phyloP scores from a whole-genome alignment of 352 stramenopile genomes.

The Globisporangium mamillatum region DNA sequence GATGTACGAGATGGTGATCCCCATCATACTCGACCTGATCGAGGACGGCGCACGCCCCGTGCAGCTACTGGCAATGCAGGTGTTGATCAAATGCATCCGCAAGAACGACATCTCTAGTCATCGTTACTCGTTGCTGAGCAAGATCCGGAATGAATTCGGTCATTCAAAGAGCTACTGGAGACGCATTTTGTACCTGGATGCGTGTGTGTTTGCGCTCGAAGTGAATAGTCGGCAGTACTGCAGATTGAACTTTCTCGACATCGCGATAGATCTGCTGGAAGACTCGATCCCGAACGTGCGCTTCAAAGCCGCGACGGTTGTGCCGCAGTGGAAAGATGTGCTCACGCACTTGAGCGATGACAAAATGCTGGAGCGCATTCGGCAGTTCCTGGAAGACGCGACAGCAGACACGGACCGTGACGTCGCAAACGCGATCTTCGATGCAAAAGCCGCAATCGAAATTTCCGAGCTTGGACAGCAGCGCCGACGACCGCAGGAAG shows the following conservation, averaged over 20 bases:
- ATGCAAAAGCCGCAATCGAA: conserved; percentile 49
- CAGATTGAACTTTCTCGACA: conserved; percentile 69
- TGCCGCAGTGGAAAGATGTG: conserved; percentile 64
- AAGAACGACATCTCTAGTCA: conserved; percentile 66
- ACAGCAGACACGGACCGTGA: conserved; percentile 65
- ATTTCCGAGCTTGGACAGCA: conserved; percentile 27
- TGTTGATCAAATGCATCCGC: conserved; percentile 66
- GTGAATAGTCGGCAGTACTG: conserved; percentile 78
- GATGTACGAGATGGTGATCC: conserved; percentile 42
- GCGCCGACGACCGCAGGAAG: conserved; percentile 45
- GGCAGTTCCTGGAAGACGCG: conserved; percentile 59
- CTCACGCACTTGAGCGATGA: conserved; percentile 56
- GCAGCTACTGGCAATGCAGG: conserved; percentile 60
- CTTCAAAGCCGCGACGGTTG: conserved; percentile 61
- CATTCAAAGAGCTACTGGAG: conserved; percentile 76
- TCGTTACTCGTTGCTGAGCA: conserved; percentile 66
- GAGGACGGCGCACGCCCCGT: conserved; percentile 74
- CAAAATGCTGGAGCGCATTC: conserved; percentile 72
- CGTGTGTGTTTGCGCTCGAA: conserved; percentile 51
- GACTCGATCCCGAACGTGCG: conserved; percentile 74
- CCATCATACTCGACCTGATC: conserved; percentile 76
- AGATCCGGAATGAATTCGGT: conserved; percentile 67
- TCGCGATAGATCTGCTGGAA: conserved; percentile 73
- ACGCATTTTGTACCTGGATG: conserved; percentile 71
- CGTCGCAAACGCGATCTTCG: conserved; percentile 44